Conservation (phyloP, 2,329 filamentous ascomycete genomes). For the Phaeosphaeria sp. region DNA sequence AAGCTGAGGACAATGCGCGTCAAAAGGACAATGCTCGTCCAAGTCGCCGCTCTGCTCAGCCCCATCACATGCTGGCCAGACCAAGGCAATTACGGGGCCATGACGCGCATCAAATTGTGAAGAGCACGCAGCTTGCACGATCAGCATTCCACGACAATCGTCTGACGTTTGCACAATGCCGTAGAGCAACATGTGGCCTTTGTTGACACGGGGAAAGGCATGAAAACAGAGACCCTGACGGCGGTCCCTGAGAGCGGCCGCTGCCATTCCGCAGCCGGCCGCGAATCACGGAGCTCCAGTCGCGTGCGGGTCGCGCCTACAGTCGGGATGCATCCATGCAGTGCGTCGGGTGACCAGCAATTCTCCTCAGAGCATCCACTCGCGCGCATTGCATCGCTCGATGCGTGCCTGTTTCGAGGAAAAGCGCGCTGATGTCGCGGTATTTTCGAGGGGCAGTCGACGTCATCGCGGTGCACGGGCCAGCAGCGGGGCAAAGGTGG, state of each 20-base stretch:
- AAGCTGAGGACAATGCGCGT: not conserved
- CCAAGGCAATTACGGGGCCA: not conserved
- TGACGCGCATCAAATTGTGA: not conserved
- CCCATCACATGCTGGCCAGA: not conserved
- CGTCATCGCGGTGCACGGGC: not conserved
- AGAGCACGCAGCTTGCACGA: not conserved
- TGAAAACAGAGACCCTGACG: not conserved
- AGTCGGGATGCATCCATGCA: conserved; percentile 9
- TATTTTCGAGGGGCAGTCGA: not conserved
- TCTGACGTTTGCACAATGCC: not conserved
- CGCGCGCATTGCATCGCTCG: conserved; percentile 10
- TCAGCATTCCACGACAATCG: not conserved
- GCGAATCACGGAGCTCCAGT: not conserved
- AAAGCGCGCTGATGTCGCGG: not conserved
- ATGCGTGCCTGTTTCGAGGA: conserved; percentile 9
- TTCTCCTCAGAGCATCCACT: conserved; percentile 5
- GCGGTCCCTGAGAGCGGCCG: not conserved
- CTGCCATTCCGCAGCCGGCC: conserved; percentile 6
- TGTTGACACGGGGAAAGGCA: not conserved
- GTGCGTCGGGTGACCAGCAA: conserved; percentile 13
- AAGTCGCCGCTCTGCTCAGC: not conserved
- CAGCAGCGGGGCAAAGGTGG: not conserved
- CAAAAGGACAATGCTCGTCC: not conserved
- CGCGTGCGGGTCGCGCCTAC: conserved; percentile 4
- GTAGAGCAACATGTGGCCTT: not conserved